Base-by-base conservation (phyloP, 2,329 filamentous ascomycete genomes). In the Aureobasidium sp. region DNA sequence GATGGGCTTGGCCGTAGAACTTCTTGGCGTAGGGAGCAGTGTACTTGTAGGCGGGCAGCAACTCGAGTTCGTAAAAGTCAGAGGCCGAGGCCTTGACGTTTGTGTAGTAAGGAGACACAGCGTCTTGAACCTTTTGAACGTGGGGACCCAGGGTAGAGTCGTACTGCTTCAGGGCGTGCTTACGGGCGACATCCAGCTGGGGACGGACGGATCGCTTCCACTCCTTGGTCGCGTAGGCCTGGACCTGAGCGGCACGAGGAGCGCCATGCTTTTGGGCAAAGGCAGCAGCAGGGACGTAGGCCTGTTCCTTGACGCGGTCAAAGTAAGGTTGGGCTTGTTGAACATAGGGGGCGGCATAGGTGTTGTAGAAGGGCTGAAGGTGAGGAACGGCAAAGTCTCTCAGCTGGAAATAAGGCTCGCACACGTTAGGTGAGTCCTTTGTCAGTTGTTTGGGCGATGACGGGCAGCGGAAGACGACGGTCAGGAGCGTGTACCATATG, bases 401-500 rank as follows among this genome's bases (percentile, higher is more conserved):
- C 75, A 77, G 88, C 81, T 81, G 75, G 37, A 87, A 70, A 68
- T 97, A 97, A 11, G 89, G 87, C 70, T 87, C 87, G 82, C 94
- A 99, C 64, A 97, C 83, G 66, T 78, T 81, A 0, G 92, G 89
- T 1, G 90, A 89, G 33, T 81, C 76, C 29, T 88, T 83, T 68
- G 84, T 82, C 69, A 94, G 83, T 29, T 84, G 81, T 31, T 86
- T 82, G 64, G 87, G 76, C 9, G 83, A 84, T 3, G 85, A 79
- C 14, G 93, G 93, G 73, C 93, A 99, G 64, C 87, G 85, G 73
- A 99, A 89, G 63, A 93, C 76, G 61, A 94, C 78, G 27, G 89
- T 94, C 64, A 91, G 74, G 66, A 97, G 85, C 39, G 86, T 82
- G 73, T 94, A 96, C 93, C 93, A 99, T 22, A 90, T 88, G 62